These are phyloP conservation scores for Ehretia macrophylla DNA, from an alignment of 257 asterid genomes.

Conservation along the genomic window DNA sequence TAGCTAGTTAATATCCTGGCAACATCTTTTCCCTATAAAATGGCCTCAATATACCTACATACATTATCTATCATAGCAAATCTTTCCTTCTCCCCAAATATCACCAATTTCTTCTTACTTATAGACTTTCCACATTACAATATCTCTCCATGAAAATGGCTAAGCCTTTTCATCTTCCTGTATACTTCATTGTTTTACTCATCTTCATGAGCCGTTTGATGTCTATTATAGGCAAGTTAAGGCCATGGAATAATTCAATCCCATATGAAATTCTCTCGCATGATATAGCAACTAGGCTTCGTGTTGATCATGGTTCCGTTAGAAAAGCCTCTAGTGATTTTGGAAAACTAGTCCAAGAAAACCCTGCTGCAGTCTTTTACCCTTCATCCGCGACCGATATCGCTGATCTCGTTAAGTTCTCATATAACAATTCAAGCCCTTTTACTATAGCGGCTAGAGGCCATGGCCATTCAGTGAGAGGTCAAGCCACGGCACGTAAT, in stretches of 20 bases:
- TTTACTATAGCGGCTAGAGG: slow-evolving; percentile 14
- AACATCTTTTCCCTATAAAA: background rate
- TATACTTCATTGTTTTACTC: background rate
- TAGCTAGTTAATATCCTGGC: no score
- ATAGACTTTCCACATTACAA: no score
- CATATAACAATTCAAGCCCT: background rate
- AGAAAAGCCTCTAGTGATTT: slow-evolving; percentile 10
- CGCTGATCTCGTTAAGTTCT: slow-evolving; percentile 6
- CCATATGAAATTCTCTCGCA: no score
- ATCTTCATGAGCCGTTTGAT: slow-evolving; percentile 6
- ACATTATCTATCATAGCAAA: background rate
- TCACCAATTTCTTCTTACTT: background rate
- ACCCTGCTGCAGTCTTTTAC: slow-evolving; percentile 19
- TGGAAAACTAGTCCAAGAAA: slow-evolving; percentile 1
- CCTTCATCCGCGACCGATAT: slow-evolving; percentile 10
- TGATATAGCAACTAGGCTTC: slow-evolving; percentile 2
- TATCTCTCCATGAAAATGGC: no score
- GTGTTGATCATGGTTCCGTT: background rate
- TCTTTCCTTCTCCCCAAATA: background rate
- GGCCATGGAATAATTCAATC: background rate
- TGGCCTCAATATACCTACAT: background rate
- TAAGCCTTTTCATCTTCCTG: background rate
- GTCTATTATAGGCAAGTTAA: background rate
- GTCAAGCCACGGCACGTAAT: slow-evolving; percentile 16
- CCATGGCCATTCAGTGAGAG: slow-evolving; percentile 15